Conservation (phyloP, 805 yeast genomes). For the Yarrowia sp. region DNA sequence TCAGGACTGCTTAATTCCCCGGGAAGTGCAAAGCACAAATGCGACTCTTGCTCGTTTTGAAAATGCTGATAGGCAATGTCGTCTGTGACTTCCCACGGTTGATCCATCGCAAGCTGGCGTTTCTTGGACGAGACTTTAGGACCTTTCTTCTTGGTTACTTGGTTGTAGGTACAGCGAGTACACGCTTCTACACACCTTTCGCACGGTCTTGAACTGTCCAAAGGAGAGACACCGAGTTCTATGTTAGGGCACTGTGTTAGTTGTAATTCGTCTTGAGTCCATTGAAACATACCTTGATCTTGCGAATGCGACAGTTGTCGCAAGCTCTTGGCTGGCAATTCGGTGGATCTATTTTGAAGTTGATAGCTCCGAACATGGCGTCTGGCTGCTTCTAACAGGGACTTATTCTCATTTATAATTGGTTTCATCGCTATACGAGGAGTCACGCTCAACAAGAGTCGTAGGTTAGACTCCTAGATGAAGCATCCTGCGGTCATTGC, state of each 20-base stretch:
- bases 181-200: conserved; percentile 13
- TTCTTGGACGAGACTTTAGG: conserved; percentile 14
- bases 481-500: too few species aligned
- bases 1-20: too few species aligned
- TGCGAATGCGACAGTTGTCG: conserved; percentile 12
- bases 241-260: conserved; percentile 20
- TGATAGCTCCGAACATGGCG: conserved; percentile 24
- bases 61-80: conserved; percentile 14
- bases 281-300: conserved; percentile 13
- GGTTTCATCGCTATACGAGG: too few species aligned
- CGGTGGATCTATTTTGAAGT: not conserved
- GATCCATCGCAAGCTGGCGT: conserved; percentile 11
- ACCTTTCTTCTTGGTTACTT: conserved; percentile 15
- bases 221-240: not conserved
- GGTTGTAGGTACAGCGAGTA: conserved; percentile 11
- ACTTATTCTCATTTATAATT: too few species aligned
- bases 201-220: conserved; percentile 8
- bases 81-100: conserved; percentile 17
- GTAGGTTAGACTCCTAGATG: too few species aligned
- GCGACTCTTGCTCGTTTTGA: conserved; percentile 11
- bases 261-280: too few species aligned
- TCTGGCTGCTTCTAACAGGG: too few species aligned
- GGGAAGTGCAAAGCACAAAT: conserved; percentile 9
- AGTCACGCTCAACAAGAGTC: too few species aligned
- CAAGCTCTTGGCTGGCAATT: conserved; percentile 6